These are phyloP conservation scores for Globisporangium viniferum DNA, from an alignment of 352 stramenopile genomes.

Conservation along the genomic window DNA sequence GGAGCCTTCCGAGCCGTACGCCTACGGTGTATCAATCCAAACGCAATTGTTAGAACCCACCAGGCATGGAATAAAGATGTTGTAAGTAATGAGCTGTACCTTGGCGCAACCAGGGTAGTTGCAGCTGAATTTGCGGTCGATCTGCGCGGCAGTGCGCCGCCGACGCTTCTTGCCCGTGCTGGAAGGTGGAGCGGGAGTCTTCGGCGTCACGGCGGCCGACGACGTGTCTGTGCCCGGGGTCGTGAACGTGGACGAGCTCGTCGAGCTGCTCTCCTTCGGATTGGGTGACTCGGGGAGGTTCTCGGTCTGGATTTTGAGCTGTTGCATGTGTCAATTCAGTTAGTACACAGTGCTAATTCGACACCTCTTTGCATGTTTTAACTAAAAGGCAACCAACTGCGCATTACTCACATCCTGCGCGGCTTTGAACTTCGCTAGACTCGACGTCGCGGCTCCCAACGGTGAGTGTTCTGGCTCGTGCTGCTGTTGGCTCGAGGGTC, in stretches of 20 bases:
- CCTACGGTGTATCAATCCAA: constrained; percentile 24
- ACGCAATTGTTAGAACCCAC: background rate
- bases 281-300: constrained; percentile 25
- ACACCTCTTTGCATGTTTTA: background rate
- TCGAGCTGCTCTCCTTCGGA: constrained; percentile 17
- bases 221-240: constrained; percentile 15
- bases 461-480: background rate
- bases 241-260: constrained; percentile 18
- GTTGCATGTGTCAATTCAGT: background rate
- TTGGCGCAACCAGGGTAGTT: constrained; percentile 58
- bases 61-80: background rate
- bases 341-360: background rate
- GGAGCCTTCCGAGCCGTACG: constrained; percentile 78
- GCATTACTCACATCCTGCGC: constrained; percentile 38
- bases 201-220: constrained; percentile 18
- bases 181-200: constrained; percentile 30
- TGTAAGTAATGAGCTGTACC: constrained; percentile 21
- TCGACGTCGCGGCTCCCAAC: constrained; percentile 18
- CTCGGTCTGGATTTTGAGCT: constrained; percentile 62
- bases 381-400: background rate
- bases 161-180: constrained; percentile 71
- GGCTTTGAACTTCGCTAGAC: constrained; percentile 50
- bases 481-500: background rate
- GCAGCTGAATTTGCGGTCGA: constrained; percentile 79
- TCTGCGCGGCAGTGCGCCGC: constrained; percentile 68